Conservation (phyloP, 106 monocot genomes). For the Chionographis japonica region DNA sequence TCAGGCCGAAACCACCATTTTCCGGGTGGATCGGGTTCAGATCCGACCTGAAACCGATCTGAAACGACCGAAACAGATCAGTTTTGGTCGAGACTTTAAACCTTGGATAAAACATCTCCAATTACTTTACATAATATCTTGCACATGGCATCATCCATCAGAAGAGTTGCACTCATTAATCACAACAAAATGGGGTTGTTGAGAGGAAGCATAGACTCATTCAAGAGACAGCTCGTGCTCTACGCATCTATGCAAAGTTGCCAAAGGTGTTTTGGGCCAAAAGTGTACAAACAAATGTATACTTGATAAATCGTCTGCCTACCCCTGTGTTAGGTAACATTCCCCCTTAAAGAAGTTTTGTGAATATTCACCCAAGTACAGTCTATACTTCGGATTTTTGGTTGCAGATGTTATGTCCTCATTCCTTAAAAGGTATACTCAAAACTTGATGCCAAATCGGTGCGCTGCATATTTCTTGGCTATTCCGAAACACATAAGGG, state of each 20-base stretch:
- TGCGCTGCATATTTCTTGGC: constrained; percentile 2
- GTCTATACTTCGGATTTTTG: neutral
- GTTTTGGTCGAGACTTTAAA: too few species aligned
- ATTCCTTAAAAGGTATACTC: neutral
- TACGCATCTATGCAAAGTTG: constrained; percentile 3
- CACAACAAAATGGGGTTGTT: constrained; percentile 15
- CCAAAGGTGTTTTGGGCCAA: constrained; percentile 11
- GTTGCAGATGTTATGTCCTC: constrained; percentile 2
- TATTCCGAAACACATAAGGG: constrained; percentile 4
- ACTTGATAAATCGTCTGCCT: constrained; percentile 5
- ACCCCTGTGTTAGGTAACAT: neutral
- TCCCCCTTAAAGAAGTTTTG: neutral
- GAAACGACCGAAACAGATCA: too few species aligned
- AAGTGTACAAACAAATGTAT: constrained; percentile 1
- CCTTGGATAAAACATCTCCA: constrained; percentile 12
- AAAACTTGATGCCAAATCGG: constrained; percentile 2
- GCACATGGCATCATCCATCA: constrained; percentile 1
- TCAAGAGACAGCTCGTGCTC: constrained; percentile 5
- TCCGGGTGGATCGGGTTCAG: too few species aligned
- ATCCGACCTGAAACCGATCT: too few species aligned
- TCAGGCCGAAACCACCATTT: too few species aligned
- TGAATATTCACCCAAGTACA: neutral
- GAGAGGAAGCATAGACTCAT: constrained; percentile 15
- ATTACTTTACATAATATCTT: neutral
- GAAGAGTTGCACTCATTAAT: constrained; percentile 12